These are phyloP conservation scores for Phaeotremella skinneri DNA, from an alignment of 768 basidiomycete genomes.

Conservation along the genomic window DNA sequence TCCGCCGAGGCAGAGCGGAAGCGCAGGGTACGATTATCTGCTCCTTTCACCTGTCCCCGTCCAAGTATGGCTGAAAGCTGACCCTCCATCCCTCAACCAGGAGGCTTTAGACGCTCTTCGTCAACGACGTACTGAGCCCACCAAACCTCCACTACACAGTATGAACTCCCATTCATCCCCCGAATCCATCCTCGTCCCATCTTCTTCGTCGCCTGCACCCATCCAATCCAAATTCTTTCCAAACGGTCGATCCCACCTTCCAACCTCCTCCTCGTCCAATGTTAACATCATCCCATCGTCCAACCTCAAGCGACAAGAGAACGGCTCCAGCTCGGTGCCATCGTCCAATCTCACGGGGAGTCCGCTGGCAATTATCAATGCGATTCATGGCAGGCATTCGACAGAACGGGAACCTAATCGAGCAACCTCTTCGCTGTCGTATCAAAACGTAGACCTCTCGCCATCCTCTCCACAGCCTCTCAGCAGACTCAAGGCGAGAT, in stretches of 20 bases:
- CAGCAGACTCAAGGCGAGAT: slow-evolving; percentile 30
- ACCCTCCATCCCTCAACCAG: background rate
- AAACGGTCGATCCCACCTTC: background rate
- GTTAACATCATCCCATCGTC: slow-evolving; percentile 18
- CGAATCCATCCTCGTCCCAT: slow-evolving; percentile 20
- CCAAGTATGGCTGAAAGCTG: background rate
- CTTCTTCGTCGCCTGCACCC: slow-evolving; percentile 18
- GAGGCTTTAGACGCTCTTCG: slow-evolving; percentile 20
- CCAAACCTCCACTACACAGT: slow-evolving; percentile 1
- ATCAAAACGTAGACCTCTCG: slow-evolving; percentile 12
- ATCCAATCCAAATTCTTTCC: background rate
- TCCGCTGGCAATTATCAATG: slow-evolving; percentile 17
- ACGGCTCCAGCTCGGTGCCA: background rate
- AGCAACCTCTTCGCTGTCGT: slow-evolving; percentile 12
- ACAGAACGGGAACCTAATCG: background rate
- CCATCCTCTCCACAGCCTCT: slow-evolving; percentile 31
- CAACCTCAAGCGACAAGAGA: slow-evolving; percentile 10
- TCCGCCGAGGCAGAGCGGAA: slow-evolving; percentile 26
- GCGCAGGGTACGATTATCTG: slow-evolving; percentile 18
- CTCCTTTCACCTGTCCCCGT: background rate
- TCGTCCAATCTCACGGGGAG: slow-evolving; percentile 14
- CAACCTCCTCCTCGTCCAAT: background rate
- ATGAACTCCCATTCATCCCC: slow-evolving; percentile 10
- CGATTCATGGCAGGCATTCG: slow-evolving; percentile 18
- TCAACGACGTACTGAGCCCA: slow-evolving; percentile 3